A percentile compares a stretch with the other conserved stretches of the same genome.
These are phyloP conservation scores for Cercospora sp. DNA, from an alignment of 2,329 filamentous ascomycete species.

Conservation along the genomic window DNA sequence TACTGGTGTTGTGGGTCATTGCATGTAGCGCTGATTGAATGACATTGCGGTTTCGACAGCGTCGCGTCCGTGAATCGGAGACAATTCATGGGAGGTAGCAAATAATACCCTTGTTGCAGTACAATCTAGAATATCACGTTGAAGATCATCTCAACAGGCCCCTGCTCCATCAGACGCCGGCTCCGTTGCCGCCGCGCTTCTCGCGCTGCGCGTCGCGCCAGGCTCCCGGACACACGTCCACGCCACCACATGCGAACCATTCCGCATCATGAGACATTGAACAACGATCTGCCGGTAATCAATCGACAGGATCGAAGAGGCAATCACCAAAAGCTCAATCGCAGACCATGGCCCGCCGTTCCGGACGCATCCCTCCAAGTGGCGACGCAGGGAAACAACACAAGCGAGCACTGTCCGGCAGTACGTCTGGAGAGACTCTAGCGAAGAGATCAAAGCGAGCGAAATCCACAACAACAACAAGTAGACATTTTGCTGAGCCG, in stretches of 20 bases:
- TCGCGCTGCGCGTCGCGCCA: background rate
- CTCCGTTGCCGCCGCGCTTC: conserved; percentile 1
- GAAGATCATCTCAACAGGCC: background rate
- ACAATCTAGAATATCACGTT: background rate
- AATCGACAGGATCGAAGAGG: background rate
- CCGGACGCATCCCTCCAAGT: conserved; percentile 28
- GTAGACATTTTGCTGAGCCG: conserved; percentile 50
- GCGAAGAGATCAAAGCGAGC: conserved; percentile 32
- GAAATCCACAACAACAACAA: conserved; percentile 47
- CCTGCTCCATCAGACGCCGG: conserved; percentile 2
- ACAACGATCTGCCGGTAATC: background rate
- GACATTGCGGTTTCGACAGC: background rate
- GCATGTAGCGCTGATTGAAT: conserved; percentile 3
- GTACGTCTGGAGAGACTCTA: background rate
- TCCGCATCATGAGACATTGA: background rate
- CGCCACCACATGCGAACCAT: background rate
- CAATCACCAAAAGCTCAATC: background rate
- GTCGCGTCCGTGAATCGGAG: background rate
- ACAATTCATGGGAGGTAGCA: background rate
- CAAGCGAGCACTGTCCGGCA: conserved; percentile 34
- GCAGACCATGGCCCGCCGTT: conserved; percentile 34
- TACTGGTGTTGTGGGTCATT: conserved; percentile 1
- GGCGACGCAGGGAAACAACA: conserved; percentile 21
- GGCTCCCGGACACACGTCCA: background rate
- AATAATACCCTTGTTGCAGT: background rate